Conservation (phyloP, 2,329 filamentous ascomycete genomes). For the Fonsecaea erecta region DNA sequence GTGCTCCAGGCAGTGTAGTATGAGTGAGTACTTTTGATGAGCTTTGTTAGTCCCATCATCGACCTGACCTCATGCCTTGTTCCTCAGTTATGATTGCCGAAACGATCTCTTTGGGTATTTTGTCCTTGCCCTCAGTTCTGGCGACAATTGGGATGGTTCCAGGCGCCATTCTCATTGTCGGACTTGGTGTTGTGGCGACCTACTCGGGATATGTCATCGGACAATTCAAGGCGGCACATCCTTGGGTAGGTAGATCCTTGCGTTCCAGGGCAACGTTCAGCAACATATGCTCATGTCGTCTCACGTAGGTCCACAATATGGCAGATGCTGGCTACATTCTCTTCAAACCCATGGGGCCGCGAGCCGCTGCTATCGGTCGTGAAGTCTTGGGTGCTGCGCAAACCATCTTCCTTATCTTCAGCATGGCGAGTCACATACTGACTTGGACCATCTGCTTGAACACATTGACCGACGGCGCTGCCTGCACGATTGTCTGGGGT, state of each 20-base stretch:
- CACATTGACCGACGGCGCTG: slow-evolving; percentile 63
- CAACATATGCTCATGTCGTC: slow-evolving; percentile 6
- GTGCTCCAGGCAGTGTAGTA: slow-evolving; percentile 26
- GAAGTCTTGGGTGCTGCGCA: slow-evolving; percentile 67
- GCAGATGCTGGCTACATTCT: slow-evolving; percentile 70
- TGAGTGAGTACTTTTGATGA: slow-evolving; percentile 17
- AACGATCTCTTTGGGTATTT: slow-evolving; percentile 61
- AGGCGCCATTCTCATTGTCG: slow-evolving; percentile 59
- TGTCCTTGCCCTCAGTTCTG: slow-evolving; percentile 60
- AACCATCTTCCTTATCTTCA: slow-evolving; percentile 68
- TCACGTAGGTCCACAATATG: slow-evolving; percentile 64
- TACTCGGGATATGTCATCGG: slow-evolving; percentile 66
- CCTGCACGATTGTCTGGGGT: slow-evolving; percentile 68
- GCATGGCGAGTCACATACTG: slow-evolving; percentile 72
- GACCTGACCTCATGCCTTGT: slow-evolving; percentile 4
- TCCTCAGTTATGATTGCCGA: slow-evolving; percentile 61
- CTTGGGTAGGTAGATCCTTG: slow-evolving; percentile 24
- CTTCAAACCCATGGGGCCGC: slow-evolving; percentile 50
- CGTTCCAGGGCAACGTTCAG: background rate
- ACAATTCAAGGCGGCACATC: slow-evolving; percentile 60
- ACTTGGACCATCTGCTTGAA: slow-evolving; percentile 73
- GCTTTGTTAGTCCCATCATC: background rate
- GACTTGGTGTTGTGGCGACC: slow-evolving; percentile 60
- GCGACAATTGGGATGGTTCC: slow-evolving; percentile 59
- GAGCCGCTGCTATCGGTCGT: slow-evolving; percentile 54